phyloP scores from a whole-genome alignment of 2,329 filamentous ascomycete species.

The Neopestalotiopsis clavispora region DNA sequence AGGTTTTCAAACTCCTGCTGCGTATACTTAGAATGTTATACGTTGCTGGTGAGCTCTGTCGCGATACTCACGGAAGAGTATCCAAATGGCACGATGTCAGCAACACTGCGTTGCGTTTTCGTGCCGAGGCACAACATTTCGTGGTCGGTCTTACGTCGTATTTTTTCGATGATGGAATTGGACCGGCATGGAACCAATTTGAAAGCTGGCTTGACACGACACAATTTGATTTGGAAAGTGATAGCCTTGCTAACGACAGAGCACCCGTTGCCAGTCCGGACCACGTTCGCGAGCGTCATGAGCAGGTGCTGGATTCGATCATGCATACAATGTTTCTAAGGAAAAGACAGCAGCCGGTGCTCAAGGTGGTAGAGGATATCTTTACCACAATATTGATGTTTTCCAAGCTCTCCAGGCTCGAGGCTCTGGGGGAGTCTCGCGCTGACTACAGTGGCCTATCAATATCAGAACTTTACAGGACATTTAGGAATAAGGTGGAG shows the following conservation, averaged over 20 bases:
- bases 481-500: slow-evolving; percentile 73
- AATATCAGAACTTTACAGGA: slow-evolving; percentile 58
- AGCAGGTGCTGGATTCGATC: slow-evolving; percentile 75
- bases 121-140: slow-evolving; percentile 81
- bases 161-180: slow-evolving; percentile 79
- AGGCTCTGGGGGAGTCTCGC: slow-evolving; percentile 40
- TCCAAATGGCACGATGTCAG: slow-evolving; percentile 41
- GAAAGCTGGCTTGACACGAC: slow-evolving; percentile 68
- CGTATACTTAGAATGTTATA: slow-evolving; percentile 80
- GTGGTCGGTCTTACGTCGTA: slow-evolving; percentile 75
- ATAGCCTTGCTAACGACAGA: slow-evolving; percentile 35
- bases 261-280: slow-evolving; percentile 61
- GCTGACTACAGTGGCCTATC: slow-evolving; percentile 32
- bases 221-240: slow-evolving; percentile 58
- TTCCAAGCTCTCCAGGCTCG: slow-evolving; percentile 55
- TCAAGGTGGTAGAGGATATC: slow-evolving; percentile 77
- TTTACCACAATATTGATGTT: slow-evolving; percentile 76
- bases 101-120: slow-evolving; percentile 62
- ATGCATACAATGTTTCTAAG: slow-evolving; percentile 75
- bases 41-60: slow-evolving; percentile 69
- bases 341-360: slow-evolving; percentile 74
- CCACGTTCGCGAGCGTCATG: slow-evolving; percentile 71
- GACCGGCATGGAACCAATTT: slow-evolving; percentile 74
- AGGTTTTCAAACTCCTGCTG: slow-evolving; percentile 80
- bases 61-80: slow-evolving; percentile 53